Evolutionary conservation across 257 asterid species (phyloP), one percentile per base, ranked within the genome.

Genomic region (Solanum pinnatisectum): DNA sequence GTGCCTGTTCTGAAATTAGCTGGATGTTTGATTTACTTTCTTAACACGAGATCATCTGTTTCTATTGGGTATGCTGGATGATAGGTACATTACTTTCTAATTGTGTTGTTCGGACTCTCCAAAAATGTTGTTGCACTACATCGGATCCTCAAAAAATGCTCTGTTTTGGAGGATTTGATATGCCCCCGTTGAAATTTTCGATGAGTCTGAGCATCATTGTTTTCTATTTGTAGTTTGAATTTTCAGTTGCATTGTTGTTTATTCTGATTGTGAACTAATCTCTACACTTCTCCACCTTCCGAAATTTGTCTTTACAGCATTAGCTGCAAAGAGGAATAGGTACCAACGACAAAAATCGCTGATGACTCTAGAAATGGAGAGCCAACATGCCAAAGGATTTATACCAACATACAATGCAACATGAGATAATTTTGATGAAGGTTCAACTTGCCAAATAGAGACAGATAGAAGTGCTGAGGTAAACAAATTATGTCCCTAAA

Each of bases 361-460:
- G 92, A 93, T 93, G 95, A 89, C 94, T 67, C 95, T 97, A 33
- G 99, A 97, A 92, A 94, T 97, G 99, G 99, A 97, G 92, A 96
- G 98, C 93, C 99, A 96, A 76, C 99, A 97, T 81, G 99, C 99
- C 73, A 97, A 97, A 92, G 99, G 99, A 89, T 94, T 93, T 88
- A 93, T 95, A 84, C 99, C 99, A 5, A 91, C 95, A 30, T 94
- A 95, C 91, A 91, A 88, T 40, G 92, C 94, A 49, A 94, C 88
- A 87, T 95, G 94, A 95, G 85, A 78, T 77, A 36, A 32, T 90
- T 79, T 90, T 63, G 91, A 89, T 42, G 25, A 76, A 86, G 37
- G 63, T 35, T 39, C 90, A 60, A 37, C 90, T 67, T 56, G 84
- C 79, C 84, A 88, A 76, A 87, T 84, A 71, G 90, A 81, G 65